Base-by-base conservation (phyloP, 1,139 yeast species). In the Entelexis paramagnoliae region DNA sequence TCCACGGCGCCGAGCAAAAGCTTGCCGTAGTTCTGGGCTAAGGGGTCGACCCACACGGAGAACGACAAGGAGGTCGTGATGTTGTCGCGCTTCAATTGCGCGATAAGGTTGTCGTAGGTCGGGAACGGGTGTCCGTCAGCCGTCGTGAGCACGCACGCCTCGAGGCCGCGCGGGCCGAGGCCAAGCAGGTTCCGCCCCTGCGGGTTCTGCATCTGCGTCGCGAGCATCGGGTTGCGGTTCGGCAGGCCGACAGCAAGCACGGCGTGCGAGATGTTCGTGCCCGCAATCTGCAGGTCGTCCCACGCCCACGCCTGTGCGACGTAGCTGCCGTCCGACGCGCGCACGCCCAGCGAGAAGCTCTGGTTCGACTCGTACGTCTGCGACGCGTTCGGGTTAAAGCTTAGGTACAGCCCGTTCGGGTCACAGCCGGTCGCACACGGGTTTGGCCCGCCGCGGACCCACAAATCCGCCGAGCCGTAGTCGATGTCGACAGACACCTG, bases 11-110 rank as follows among this genome's bases (percentile, higher is more conserved):
- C 58, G 17, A 55, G 32, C 5, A 38, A 26, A 3, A 55, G 22
- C 13, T 26, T 9, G 4, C 58, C 58, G 13, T 16, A 6, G n/a
- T 33, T 6, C 7, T 42, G 3, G 3, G 43, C 10, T 9, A 5
- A n/a, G 13, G 58, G 58, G 29, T 54, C 51, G 6, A 54, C 48
- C 58, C 58, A 55, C 1, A 55, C 14, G 2, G 57, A 54, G 28
- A 34, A 51, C 13, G 48, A 29, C 4, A 44, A 28, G 5, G 42
- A 11, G 10, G 8, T 16, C 11, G 29, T 28, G 19, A 30, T 4
- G 16, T 32, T 32, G 20, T 30, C 38, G 13, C 19, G 13, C n/a
- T 28, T n/a, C 4, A 54, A 16, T 8, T 17, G 17, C 33, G 35
- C 7, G 20, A 50, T 2, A 11, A 51, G 5, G 26, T 38, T 49